Conservation (phyloP, 331 rosid genomes). For the Pyracantha coccinea region DNA sequence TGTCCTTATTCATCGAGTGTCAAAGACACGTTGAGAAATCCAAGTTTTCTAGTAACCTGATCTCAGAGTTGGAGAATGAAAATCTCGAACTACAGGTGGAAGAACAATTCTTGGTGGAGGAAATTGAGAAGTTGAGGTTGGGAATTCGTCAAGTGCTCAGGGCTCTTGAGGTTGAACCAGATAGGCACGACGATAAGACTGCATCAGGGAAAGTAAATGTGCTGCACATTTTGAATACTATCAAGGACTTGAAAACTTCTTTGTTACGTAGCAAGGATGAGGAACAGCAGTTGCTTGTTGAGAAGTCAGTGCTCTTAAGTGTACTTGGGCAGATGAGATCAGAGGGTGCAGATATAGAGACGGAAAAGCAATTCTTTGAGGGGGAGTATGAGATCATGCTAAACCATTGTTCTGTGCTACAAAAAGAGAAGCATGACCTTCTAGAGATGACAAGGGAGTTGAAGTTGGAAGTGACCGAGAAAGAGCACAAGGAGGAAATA, state of each 20-base stretch:
- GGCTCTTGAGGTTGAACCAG: constrained; percentile 60
- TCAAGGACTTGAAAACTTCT: constrained; percentile 52
- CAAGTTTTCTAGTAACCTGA: constrained; percentile 53
- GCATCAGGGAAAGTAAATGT: constrained; percentile 42
- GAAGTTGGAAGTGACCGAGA: constrained; percentile 37
- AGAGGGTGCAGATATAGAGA: constrained; percentile 36
- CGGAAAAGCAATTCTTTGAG: constrained; percentile 40
- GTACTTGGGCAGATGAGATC: constrained; percentile 47
- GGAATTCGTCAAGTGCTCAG: constrained; percentile 54
- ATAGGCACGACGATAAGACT: constrained; percentile 29
- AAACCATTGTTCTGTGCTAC: constrained; percentile 36
- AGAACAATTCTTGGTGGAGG: constrained; percentile 64
- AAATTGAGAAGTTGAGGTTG: constrained; percentile 55
- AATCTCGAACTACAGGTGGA: constrained; percentile 88
- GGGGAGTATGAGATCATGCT: constrained; percentile 41
- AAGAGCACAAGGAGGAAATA: constrained; percentile 41
- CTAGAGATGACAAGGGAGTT: constrained; percentile 43
- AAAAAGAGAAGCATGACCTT: constrained; percentile 49
- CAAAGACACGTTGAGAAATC: constrained; percentile 65
- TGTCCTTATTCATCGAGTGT: constrained; percentile 49
- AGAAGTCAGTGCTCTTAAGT: constrained; percentile 58
- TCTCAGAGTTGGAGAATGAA: constrained; percentile 81
- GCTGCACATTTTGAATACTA: constrained; percentile 44
- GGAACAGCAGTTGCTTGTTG: constrained; percentile 54
- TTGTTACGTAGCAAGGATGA: constrained; percentile 47